phyloP scores from a whole-genome alignment of 192 early-diverging fungal species.

The Coemansia sp. region DNA sequence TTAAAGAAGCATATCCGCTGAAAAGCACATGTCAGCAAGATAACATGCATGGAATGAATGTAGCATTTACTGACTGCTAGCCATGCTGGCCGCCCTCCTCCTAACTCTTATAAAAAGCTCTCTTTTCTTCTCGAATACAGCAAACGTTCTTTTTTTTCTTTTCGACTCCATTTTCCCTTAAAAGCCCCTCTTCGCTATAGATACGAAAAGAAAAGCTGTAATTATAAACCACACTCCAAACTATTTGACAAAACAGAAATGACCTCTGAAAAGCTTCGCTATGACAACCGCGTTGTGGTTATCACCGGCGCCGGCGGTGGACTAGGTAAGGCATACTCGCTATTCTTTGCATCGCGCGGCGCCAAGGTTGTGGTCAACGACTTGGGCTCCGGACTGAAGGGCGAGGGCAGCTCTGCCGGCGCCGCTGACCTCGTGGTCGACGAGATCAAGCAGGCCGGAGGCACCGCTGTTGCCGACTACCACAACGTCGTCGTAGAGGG shows the following conservation, averaged over 20 bases:
- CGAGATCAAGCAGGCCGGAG: constrained; percentile 86
- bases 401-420: constrained; percentile 69
- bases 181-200: too few relatives aligned
- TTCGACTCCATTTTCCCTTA: too few relatives aligned
- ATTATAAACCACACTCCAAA: not conserved
- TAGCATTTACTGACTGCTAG: not conserved
- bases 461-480: constrained; percentile 94
- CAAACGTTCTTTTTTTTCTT: not conserved
- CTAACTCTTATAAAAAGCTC: not conserved
- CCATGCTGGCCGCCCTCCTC: not conserved
- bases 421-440: constrained; percentile 94
- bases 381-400: constrained; percentile 76
- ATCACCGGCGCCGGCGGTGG: constrained; percentile 96
- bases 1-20: not conserved
- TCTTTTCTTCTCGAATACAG: not conserved
- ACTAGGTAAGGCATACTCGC: constrained; percentile 86
- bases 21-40: too few relatives aligned
- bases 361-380: constrained; percentile 97
- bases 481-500: constrained; percentile 92
- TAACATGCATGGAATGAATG: too few relatives aligned
- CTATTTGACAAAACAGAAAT: not conserved
- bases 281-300: constrained; percentile 83
- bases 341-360: constrained; percentile 86
- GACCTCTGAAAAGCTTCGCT: constrained; percentile 57
- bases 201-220: too few relatives aligned